These are phyloP conservation scores for Boeremia lycopersici DNA, from an alignment of 2,329 filamentous ascomycete species.

Conservation along the genomic window DNA sequence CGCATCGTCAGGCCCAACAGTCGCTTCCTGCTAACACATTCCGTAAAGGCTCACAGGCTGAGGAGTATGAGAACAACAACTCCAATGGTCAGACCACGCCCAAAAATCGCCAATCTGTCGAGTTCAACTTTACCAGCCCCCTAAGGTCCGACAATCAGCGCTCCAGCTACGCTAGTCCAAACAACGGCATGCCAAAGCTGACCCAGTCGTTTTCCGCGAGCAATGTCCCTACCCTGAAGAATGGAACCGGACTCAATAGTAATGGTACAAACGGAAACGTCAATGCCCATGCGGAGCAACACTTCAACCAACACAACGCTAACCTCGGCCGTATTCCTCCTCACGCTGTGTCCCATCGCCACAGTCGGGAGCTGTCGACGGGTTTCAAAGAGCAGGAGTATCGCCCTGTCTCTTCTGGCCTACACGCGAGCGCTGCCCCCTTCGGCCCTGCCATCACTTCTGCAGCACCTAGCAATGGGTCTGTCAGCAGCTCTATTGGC, in stretches of 20 bases:
- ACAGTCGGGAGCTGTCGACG: constrained; percentile 73
- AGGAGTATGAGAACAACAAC: constrained; percentile 47
- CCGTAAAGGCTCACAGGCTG: constrained; percentile 48
- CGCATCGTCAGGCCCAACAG: constrained; percentile 67
- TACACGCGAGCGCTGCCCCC: constrained; percentile 79
- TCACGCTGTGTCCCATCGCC: constrained; percentile 68
- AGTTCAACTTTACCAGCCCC: constrained; percentile 50
- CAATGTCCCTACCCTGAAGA: constrained; percentile 86
- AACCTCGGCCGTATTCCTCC: constrained; percentile 80
- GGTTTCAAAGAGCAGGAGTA: constrained; percentile 55
- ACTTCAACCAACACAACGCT: constrained; percentile 75
- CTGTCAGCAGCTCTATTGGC: constrained; percentile 29
- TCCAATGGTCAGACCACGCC: constrained; percentile 48
- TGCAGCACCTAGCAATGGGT: constrained; percentile 28
- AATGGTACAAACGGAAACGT: constrained; percentile 33
- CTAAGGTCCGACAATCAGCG: constrained; percentile 51
- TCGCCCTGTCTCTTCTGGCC: constrained; percentile 69
- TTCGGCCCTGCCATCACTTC: constrained; percentile 70
- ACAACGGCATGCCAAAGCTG: constrained; percentile 71
- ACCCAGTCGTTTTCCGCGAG: constrained; percentile 90
- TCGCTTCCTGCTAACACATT: constrained; percentile 63
- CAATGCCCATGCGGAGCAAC: constrained; percentile 63
- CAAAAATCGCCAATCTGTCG: constrained; percentile 56
- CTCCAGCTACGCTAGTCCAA: constrained; percentile 58
- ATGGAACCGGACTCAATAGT: constrained; percentile 55